A percentile compares a stretch with the other conserved stretches of the same genome.
Evolutionary conservation across 108 stramenopile species (phyloP).

Genomic region (Ochromonas danica): DNA sequence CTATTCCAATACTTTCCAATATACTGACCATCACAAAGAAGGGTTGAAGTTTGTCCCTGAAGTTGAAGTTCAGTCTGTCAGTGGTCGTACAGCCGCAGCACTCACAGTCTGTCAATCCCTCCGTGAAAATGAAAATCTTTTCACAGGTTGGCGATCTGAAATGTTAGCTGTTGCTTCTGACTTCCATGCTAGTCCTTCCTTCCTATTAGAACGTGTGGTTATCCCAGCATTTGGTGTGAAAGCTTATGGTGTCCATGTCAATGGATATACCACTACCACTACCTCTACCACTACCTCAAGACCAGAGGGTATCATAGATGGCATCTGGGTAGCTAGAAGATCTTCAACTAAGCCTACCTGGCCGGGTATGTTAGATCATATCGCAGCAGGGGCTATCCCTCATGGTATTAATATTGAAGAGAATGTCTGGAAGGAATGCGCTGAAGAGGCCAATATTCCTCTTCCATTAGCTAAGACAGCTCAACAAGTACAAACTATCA

Average conservation of each 20-base stretch:
- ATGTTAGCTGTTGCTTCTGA: constrained; percentile 29
- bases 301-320: constrained; percentile 34
- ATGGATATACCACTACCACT: no score
- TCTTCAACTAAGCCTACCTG: constrained; percentile 72
- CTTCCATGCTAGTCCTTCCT: constrained; percentile 11
- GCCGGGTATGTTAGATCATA: constrained; percentile 81
- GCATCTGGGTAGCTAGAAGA: constrained; percentile 81
- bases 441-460: constrained; percentile 79
- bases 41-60: not conserved
- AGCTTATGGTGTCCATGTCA: constrained; percentile 73
- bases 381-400: constrained; percentile 82
- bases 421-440: constrained; percentile 80
- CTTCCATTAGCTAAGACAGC: constrained; percentile 56
- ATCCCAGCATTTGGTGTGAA: constrained; percentile 66
- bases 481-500: constrained; percentile 67
- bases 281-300: no score
- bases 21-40: not conserved
- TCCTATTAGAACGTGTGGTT: constrained; percentile 77
- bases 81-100: not conserved
- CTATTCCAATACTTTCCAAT: not conserved
- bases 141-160: constrained; percentile 46
- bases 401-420: constrained; percentile 71
- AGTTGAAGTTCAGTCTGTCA: not conserved
- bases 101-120: not conserved
- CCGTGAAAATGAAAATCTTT: not conserved